phyloP scores from a whole-genome alignment of 495 filamentous ascomycete species.

The Cercophora sp. region DNA sequence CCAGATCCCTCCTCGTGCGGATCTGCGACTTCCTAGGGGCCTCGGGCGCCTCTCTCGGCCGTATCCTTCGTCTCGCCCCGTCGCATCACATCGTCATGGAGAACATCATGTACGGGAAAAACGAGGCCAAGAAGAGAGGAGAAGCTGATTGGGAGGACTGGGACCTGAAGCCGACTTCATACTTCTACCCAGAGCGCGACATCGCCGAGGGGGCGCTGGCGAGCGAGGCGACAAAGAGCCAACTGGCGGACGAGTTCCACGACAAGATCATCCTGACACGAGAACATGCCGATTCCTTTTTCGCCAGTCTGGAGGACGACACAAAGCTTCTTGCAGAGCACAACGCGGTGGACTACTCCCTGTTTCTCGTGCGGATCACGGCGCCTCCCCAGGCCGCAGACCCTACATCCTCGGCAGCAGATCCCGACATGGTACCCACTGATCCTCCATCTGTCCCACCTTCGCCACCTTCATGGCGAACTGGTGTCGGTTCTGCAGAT shows the following conservation, averaged over 20 bases:
- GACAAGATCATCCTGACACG: slow-evolving; percentile 57
- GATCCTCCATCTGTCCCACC: slow-evolving; percentile 31
- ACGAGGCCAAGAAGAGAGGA: slow-evolving; percentile 33
- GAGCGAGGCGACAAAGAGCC: slow-evolving; percentile 53
- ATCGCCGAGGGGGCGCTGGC: slow-evolving; percentile 56
- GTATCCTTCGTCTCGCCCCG: slow-evolving; percentile 50
- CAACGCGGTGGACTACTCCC: slow-evolving; percentile 66
- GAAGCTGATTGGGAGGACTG: slow-evolving; percentile 59
- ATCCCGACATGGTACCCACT: slow-evolving; percentile 19
- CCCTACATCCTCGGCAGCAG: slow-evolving; percentile 20
- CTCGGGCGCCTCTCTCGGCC: slow-evolving; percentile 50
- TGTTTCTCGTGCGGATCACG: slow-evolving; percentile 59
- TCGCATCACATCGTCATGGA: slow-evolving; percentile 72
- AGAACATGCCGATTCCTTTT: slow-evolving; percentile 49
- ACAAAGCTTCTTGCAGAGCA: slow-evolving; percentile 55
- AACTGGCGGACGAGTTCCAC: slow-evolving; percentile 59
- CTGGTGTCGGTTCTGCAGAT: slow-evolving; percentile 53
- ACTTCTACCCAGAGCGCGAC: slow-evolving; percentile 70
- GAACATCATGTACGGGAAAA: slow-evolving; percentile 58
- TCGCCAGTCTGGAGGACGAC: slow-evolving; percentile 48
- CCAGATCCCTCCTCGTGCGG: slow-evolving; percentile 57
- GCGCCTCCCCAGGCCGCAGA: slow-evolving; percentile 13
- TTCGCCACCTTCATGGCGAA: slow-evolving; percentile 47
- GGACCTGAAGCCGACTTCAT: slow-evolving; percentile 67
- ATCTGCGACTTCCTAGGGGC: slow-evolving; percentile 63